A percentile compares a stretch with the other conserved stretches of the same genome.
Conservation (phyloP, 306 rosid genomes). For the Glycyrrhiza uralensis region DNA sequence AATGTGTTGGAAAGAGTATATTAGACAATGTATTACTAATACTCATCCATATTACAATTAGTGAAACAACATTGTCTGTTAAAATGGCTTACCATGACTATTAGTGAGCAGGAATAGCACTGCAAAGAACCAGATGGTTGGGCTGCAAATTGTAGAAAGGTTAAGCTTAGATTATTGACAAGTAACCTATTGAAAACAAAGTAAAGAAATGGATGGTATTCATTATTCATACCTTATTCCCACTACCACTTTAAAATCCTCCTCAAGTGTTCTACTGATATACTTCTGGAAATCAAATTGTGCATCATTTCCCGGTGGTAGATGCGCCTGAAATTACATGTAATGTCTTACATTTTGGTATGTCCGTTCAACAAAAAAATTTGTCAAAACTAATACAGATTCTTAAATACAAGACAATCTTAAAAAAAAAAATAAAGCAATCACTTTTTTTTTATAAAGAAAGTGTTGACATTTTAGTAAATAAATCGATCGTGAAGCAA, state of each 20-base stretch:
- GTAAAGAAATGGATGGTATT: neutral
- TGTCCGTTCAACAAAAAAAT: neutral
- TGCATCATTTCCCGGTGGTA: conserved; percentile 55
- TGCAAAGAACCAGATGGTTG: conserved; percentile 70
- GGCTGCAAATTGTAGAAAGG: conserved; percentile 51
- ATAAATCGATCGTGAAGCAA: too few species aligned
- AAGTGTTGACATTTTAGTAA: too few species aligned
- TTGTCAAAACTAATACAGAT: neutral
- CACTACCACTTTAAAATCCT: conserved; percentile 81
- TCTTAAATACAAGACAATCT: neutral
- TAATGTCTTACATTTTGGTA: neutral
- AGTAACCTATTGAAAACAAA: conserved; percentile 14
- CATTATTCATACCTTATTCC: conserved; percentile 56
- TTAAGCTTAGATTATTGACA: neutral
- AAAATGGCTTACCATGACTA: conserved; percentile 51
- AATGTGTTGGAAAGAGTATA: too few species aligned
- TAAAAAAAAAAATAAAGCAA: too few species aligned
- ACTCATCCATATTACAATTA: neutral
- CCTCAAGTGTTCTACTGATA: conserved; percentile 74
- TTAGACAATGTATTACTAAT: too few species aligned
- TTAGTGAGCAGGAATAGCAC: conserved; percentile 63
- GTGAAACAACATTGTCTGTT: neutral
- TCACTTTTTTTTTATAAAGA: too few species aligned
- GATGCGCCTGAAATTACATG: conserved; percentile 66
- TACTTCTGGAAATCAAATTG: conserved; percentile 74